Evolutionary conservation across 2,329 filamentous ascomycete species (phyloP), one percentile per base, ranked within the genome.

Genomic region (Penicillium sclerotiorum): DNA sequence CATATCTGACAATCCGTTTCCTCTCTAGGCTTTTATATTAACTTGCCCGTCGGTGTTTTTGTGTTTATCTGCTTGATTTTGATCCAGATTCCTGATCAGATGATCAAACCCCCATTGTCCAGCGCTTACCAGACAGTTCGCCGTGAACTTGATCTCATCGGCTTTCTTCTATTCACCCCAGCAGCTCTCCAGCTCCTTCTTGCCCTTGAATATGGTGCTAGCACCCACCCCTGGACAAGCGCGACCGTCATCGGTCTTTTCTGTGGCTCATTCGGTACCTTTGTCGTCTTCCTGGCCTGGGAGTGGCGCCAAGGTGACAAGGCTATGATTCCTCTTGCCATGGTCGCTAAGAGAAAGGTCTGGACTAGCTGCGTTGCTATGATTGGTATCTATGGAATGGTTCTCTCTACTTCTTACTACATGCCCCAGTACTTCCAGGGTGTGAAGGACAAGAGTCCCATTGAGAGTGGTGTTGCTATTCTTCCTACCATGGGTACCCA

Each of bases 361-460:
- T 59, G 55, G 52, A 48, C 52, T 9, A 58, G 56, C 23, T 54
- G 56, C 18, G 2, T 56, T 12, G 37, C 55, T 36, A 52, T 56
- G 42, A 12, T 52, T 5, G 25, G n/a, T 5, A 22, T 58, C 4
- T 52, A 52, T 15, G 53, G 40, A 3, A 42, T 52, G 22, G 30
- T 48, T 3, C 46, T 58, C 12, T 33, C 20, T 12, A 25, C 44
- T 3, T 39, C 49, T 4, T 60, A 52, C 22, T 58, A 58, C 25
- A 47, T 60, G 8, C 57, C 57, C 8, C 73, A 80, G 27, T 79
- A 77, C 56, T 80, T 80, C 62, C 77, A 80, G 58, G 63, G 66
- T 1, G 65, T 77, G 8, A 55, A 61, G 17, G 62, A 64, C 39
- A 61, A 64, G 8, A 53, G 57, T 1, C 53, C 64, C 0, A 43